These are phyloP conservation scores for Lasiosphaeria ovina DNA, from an alignment of 495 filamentous ascomycete species.

Conservation along the genomic window DNA sequence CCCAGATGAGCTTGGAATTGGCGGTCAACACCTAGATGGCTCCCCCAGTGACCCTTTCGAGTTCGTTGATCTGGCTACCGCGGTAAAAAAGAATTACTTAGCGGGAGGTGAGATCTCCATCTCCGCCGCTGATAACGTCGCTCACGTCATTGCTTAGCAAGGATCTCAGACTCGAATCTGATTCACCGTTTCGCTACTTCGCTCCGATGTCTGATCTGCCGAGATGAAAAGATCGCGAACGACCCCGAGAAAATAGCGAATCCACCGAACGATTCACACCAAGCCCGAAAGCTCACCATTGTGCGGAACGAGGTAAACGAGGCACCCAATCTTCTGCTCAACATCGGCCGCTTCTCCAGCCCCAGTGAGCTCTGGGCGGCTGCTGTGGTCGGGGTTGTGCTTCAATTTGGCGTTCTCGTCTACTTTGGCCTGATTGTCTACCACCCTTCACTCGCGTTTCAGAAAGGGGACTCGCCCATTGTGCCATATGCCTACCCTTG, in stretches of 20 bases:
- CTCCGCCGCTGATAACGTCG: background rate
- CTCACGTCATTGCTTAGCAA: background rate
- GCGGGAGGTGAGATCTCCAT: background rate
- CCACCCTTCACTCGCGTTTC: constrained; percentile 4
- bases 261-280: background rate
- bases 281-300: constrained; percentile 6
- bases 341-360: constrained; percentile 14
- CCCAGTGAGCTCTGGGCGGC: constrained; percentile 19
- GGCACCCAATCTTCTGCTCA: constrained; percentile 29
- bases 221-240: background rate
- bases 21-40: too few relatives aligned
- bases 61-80: background rate
- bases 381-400: constrained; percentile 21
- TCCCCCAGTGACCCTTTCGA: background rate
- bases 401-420: constrained; percentile 25
- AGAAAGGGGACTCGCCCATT: constrained; percentile 7
- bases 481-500: constrained; percentile 26
- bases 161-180: background rate
- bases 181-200: background rate
- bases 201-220: background rate
- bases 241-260: constrained; percentile 2
- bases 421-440: constrained; percentile 26
- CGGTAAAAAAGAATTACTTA: background rate
- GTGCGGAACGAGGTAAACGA: constrained; percentile 7
- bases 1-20: too few relatives aligned